Percentiles rank a stretch among this genome's conserved stretches.
phyloP scores from a whole-genome alignment of 306 rosid species.

The Comarum palustre region DNA sequence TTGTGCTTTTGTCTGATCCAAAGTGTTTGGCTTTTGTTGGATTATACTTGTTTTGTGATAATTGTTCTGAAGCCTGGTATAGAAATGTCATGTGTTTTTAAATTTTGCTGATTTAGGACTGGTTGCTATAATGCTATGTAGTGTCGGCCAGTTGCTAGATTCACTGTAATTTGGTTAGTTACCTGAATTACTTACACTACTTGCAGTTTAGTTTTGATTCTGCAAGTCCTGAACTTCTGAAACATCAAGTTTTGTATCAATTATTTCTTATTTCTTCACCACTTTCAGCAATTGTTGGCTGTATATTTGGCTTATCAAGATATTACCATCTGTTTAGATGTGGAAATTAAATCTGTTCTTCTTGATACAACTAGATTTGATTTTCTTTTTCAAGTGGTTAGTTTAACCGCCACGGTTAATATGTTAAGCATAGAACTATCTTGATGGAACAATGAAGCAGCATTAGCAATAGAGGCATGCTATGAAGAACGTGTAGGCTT shows the following conservation, averaged over 20 bases:
- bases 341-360: neutral
- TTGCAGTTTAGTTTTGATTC: neutral
- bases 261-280: neutral
- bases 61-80: neutral
- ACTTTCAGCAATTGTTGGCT: conserved; percentile 3
- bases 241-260: neutral
- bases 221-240: neutral
- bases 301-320: too few relatives aligned
- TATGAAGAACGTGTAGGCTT: neutral
- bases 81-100: neutral
- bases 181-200: neutral
- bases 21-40: conserved; percentile 19
- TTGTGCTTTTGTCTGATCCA: conserved; percentile 1
- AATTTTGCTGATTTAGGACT: conserved; percentile 20
- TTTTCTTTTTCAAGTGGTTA: neutral
- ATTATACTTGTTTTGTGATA: conserved; percentile 6
- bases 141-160: neutral
- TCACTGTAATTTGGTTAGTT: neutral
- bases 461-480: neutral
- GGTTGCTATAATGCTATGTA: conserved; percentile 2
- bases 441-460: neutral
- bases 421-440: neutral
- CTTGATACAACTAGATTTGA: neutral
- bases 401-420: neutral
- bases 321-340: neutral